phyloP scores from a whole-genome alignment of 2,329 filamentous ascomycete species.

The Colletotrichum salicis region DNA sequence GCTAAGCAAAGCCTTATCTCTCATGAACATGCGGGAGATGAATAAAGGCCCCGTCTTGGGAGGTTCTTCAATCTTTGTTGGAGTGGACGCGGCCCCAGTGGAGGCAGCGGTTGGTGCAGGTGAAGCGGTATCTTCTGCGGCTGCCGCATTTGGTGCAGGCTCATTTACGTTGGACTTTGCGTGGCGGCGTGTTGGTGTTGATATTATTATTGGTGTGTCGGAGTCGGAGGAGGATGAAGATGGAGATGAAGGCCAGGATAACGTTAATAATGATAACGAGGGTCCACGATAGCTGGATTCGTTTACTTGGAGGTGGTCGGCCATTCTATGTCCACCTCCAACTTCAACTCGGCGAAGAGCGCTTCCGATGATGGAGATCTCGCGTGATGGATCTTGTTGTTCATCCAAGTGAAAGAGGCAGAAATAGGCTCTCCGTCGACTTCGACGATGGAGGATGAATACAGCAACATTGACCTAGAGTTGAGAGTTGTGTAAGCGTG shows the following conservation, averaged over 20 bases:
- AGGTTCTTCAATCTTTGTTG: conserved; percentile 27
- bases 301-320: not conserved
- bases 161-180: conserved; percentile 39
- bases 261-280: too few relatives aligned
- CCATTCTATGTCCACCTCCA: not conserved
- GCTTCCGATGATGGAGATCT: too few relatives aligned
- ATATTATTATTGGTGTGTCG: not conserved
- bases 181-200: not conserved
- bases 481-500: too few relatives aligned
- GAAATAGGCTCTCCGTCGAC: too few relatives aligned
- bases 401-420: too few relatives aligned
- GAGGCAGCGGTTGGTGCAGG: conserved; percentile 51
- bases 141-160: conserved; percentile 46
- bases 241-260: not conserved
- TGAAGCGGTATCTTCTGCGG: conserved; percentile 39
- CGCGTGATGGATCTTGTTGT: too few relatives aligned
- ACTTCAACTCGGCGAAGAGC: too few relatives aligned
- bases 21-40: too few relatives aligned
- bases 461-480: too few relatives aligned
- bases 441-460: too few relatives aligned
- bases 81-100: conserved; percentile 51
- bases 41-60: not conserved
- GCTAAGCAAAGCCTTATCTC: too few relatives aligned
- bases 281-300: not conserved
- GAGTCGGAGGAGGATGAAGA: not conserved